Conservation (phyloP, 2,329 filamentous ascomycete species). For the Chalara sp. region DNA sequence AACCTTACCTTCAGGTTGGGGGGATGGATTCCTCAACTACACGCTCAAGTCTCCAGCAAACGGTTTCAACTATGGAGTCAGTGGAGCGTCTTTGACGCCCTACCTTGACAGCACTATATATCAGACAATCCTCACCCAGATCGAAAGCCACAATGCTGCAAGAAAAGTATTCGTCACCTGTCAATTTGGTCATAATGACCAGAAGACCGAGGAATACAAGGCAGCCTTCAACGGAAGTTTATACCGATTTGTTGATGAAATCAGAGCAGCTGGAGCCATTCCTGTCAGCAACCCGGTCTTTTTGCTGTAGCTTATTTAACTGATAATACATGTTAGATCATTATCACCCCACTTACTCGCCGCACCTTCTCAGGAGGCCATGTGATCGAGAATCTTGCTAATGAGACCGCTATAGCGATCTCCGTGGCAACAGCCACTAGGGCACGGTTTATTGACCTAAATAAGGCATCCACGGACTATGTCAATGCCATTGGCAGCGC, state of each 20-base stretch:
- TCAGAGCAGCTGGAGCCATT: slow-evolving; percentile 19
- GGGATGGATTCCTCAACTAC: neutral
- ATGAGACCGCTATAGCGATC: slow-evolving; percentile 31
- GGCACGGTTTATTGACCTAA: slow-evolving; percentile 34
- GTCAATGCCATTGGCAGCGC: slow-evolving; percentile 35
- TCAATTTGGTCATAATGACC: slow-evolving; percentile 42
- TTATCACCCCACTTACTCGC: slow-evolving; percentile 38
- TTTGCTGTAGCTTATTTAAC: neutral
- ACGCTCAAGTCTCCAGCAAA: neutral
- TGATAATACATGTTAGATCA: slow-evolving; percentile 21
- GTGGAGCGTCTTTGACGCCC: neutral
- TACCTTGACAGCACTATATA: neutral
- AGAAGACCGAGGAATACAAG: slow-evolving; percentile 35
- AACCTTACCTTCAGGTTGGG: neutral
- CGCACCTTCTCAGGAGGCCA: slow-evolving; percentile 30
- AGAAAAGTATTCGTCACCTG: neutral
- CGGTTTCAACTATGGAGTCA: neutral
- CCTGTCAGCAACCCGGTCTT: slow-evolving; percentile 10
- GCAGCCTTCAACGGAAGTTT: slow-evolving; percentile 36
- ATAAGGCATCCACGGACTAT: slow-evolving; percentile 34
- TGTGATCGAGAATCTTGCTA: slow-evolving; percentile 34
- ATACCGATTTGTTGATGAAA: slow-evolving; percentile 25
- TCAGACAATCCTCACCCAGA: neutral
- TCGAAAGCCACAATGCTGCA: neutral
- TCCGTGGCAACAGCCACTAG: slow-evolving; percentile 28